A percentile compares a stretch with the other conserved stretches of the same genome.
phyloP scores from a whole-genome alignment of 768 basidiomycete species.

The Heimioporus sp. region DNA sequence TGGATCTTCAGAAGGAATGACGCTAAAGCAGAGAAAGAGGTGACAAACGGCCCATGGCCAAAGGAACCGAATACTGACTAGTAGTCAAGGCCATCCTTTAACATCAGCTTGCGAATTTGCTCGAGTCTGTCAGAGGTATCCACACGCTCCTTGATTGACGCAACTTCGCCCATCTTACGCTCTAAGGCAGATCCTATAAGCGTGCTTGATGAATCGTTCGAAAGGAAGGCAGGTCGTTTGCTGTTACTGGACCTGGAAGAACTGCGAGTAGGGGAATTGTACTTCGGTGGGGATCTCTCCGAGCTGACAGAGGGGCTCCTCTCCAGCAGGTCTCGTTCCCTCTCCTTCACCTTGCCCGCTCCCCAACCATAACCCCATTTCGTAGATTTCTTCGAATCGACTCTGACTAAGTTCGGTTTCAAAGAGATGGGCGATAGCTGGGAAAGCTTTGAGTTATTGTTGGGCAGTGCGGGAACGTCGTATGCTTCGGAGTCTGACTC shows the following conservation, averaged over 20 bases:
- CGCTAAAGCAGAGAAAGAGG: slow-evolving; percentile 37
- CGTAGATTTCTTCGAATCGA: slow-evolving; percentile 55
- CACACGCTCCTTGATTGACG: slow-evolving; percentile 47
- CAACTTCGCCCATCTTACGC: slow-evolving; percentile 65
- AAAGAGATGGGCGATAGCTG: slow-evolving; percentile 34
- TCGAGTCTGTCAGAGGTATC: slow-evolving; percentile 63
- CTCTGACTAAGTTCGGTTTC: slow-evolving; percentile 48
- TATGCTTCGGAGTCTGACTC: slow-evolving; percentile 62
- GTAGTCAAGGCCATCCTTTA: slow-evolving; percentile 65
- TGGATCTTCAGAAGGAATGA: slow-evolving; percentile 78
- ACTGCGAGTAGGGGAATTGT: slow-evolving; percentile 32
- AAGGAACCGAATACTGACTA: slow-evolving; percentile 51
- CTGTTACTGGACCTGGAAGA: slow-evolving; percentile 40
- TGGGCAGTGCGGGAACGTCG: slow-evolving; percentile 33
- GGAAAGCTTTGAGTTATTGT: slow-evolving; percentile 40
- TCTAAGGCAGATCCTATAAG: slow-evolving; percentile 73
- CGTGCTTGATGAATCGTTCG: slow-evolving; percentile 68
- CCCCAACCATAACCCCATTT: slow-evolving; percentile 78
- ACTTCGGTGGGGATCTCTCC: slow-evolving; percentile 37
- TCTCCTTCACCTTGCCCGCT: slow-evolving; percentile 51
- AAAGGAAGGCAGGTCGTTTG: slow-evolving; percentile 42
- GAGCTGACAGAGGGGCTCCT: slow-evolving; percentile 32
- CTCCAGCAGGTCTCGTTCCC: slow-evolving; percentile 37
- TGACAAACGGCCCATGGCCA: neutral
- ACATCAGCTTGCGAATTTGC: slow-evolving; percentile 64